phyloP scores from a whole-genome alignment of 2,329 filamentous ascomycete genomes.

The Sphaerulina musiva region DNA sequence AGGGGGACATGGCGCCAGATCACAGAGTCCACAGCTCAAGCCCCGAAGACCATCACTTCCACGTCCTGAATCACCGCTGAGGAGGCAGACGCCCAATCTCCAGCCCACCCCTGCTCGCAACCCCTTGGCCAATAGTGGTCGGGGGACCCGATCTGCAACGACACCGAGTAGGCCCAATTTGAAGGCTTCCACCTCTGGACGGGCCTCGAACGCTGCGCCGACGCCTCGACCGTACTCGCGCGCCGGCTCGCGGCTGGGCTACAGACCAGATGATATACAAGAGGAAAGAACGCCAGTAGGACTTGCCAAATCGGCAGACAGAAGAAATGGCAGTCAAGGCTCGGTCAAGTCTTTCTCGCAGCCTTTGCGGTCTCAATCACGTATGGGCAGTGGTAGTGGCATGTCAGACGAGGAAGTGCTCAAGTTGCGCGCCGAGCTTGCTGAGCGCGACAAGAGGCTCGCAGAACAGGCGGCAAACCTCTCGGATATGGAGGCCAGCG shows the following conservation, averaged over 20 bases:
- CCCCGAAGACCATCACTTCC: slow-evolving; percentile 69
- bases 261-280: slow-evolving; percentile 39
- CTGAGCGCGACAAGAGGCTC: slow-evolving; percentile 80
- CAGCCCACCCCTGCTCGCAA: slow-evolving; percentile 51
- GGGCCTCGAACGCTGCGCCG: slow-evolving; percentile 33
- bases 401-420: slow-evolving; percentile 54
- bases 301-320: slow-evolving; percentile 24
- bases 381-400: slow-evolving; percentile 28
- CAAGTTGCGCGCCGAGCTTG: slow-evolving; percentile 63
- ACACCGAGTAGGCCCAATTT: slow-evolving; percentile 28
- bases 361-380: slow-evolving; percentile 33
- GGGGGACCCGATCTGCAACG: slow-evolving; percentile 44
- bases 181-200: slow-evolving; percentile 48
- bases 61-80: slow-evolving; percentile 76
- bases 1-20: slow-evolving; percentile 58
- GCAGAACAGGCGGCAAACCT: slow-evolving; percentile 77
- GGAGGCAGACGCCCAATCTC: slow-evolving; percentile 56
- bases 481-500: slow-evolving; percentile 80
- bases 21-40: slow-evolving; percentile 65
- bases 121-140: slow-evolving; percentile 47
- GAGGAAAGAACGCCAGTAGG: slow-evolving; percentile 28
- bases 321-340: slow-evolving; percentile 27
- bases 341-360: slow-evolving; percentile 38
- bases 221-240: slow-evolving; percentile 43
- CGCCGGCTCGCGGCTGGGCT: slow-evolving; percentile 42